A percentile compares a stretch with the other conserved stretches of the same genome.
These are phyloP conservation scores for Aspergillus tanneri DNA, from an alignment of 2,329 filamentous ascomycete species.

Conservation along the genomic window DNA sequence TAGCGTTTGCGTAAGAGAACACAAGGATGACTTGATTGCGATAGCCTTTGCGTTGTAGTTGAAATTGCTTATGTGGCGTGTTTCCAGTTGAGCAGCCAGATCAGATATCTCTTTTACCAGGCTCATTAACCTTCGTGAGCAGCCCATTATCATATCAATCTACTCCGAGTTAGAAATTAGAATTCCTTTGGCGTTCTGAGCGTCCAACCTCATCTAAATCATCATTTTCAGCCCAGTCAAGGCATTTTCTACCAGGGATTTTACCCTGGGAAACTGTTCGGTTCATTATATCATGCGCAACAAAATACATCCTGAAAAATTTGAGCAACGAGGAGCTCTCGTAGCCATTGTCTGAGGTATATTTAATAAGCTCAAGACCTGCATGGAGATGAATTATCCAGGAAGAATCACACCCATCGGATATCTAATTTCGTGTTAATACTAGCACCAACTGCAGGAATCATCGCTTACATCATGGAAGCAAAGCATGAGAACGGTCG, in stretches of 20 bases:
- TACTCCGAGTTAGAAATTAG: conserved; percentile 7
- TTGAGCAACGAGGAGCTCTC: conserved; percentile 14
- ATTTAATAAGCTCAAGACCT: conserved; percentile 27
- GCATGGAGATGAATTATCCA: conserved; percentile 35
- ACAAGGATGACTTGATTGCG: conserved; percentile 10
- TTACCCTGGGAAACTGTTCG: conserved; percentile 16
- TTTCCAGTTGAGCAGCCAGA: conserved; percentile 5
- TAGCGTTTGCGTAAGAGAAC: conserved; percentile 17
- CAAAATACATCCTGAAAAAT: conserved; percentile 31
- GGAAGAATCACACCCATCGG: conserved; percentile 32
- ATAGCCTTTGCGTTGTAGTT: neutral
- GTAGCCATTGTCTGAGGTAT: neutral
- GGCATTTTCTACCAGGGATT: conserved; percentile 4
- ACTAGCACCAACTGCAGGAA: neutral
- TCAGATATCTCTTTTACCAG: conserved; percentile 26
- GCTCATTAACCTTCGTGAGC: conserved; percentile 31
- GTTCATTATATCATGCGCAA: conserved; percentile 36
- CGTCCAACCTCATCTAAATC: conserved; percentile 25
- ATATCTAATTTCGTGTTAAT: conserved; percentile 21
- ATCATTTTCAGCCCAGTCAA: conserved; percentile 24
- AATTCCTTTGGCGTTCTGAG: neutral
- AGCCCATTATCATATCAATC: conserved; percentile 35
- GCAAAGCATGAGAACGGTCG: conserved; percentile 36
- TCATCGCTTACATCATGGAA: conserved; percentile 30
- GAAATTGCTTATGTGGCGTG: neutral